phyloP scores from a whole-genome alignment of 2,329 filamentous ascomycete species.

The Phyllosticta ampelicida region DNA sequence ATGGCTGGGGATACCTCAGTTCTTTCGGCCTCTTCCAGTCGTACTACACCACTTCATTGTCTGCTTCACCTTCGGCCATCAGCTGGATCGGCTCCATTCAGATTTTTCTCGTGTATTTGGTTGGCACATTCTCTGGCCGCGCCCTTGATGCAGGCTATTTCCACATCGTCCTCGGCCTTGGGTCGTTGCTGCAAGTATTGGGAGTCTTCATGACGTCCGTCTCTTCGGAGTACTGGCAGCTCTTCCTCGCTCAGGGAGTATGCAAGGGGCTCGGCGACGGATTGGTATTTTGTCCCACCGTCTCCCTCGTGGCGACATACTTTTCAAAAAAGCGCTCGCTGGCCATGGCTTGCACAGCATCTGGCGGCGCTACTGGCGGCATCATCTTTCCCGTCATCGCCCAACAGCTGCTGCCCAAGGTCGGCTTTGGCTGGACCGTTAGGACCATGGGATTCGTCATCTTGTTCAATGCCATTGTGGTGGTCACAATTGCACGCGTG shows the following conservation, averaged over 20 bases:
- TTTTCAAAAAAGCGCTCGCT: slow-evolving; percentile 23
- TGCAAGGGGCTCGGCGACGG: slow-evolving; percentile 37
- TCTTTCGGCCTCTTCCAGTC: slow-evolving; percentile 48
- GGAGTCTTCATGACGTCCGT: slow-evolving; percentile 37
- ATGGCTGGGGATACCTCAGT: slow-evolving; percentile 36
- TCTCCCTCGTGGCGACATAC: slow-evolving; percentile 29
- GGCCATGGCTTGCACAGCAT: slow-evolving; percentile 20
- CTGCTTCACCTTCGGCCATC: slow-evolving; percentile 28
- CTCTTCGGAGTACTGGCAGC: slow-evolving; percentile 34
- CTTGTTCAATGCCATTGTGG: slow-evolving; percentile 19
- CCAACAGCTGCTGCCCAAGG: slow-evolving; percentile 10
- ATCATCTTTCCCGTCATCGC: slow-evolving; percentile 16
- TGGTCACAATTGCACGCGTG: slow-evolving; percentile 29
- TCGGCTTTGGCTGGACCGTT: slow-evolving; percentile 16
- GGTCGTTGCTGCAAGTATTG: slow-evolving; percentile 27
- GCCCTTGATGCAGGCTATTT: slow-evolving; percentile 35
- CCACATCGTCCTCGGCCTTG: slow-evolving; percentile 25
- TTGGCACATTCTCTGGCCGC: slow-evolving; percentile 34
- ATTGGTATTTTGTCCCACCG: slow-evolving; percentile 27
- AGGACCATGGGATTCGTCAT: slow-evolving; percentile 33
- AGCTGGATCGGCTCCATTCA: slow-evolving; percentile 42
- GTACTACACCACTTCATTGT: slow-evolving; percentile 34
- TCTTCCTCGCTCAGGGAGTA: slow-evolving; percentile 39
- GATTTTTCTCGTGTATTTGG: slow-evolving; percentile 33
- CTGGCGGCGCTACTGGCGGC: slow-evolving; percentile 13